phyloP scores from a whole-genome alignment of 305 asterid species.

The Solanum aculeatissimum region DNA sequence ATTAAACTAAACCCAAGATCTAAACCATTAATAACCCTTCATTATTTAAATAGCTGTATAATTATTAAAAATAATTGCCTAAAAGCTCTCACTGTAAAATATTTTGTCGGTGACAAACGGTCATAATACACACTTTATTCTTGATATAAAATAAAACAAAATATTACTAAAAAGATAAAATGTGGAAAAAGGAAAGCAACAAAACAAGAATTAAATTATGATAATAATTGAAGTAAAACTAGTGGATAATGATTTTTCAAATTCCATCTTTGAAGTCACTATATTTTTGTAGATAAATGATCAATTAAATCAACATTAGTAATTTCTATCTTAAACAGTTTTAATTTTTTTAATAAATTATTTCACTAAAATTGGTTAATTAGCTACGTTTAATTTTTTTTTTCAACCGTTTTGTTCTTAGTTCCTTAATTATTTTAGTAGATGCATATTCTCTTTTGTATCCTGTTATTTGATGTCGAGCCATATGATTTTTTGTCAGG shows the following conservation, averaged over 20 bases:
- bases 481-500: no score
- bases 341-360: background rate
- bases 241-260: background rate
- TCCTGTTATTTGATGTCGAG: no score
- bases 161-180: background rate
- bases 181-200: background rate
- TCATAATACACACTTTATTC: background rate
- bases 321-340: background rate
- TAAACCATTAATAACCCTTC: background rate
- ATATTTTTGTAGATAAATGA: background rate
- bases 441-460: background rate
- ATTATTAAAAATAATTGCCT: background rate
- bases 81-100: background rate
- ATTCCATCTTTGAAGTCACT: background rate
- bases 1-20: background rate
- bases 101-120: constrained; percentile 31
- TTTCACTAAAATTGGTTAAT: background rate
- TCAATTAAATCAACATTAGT: background rate
- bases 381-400: background rate
- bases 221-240: background rate
- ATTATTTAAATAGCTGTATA: background rate
- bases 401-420: background rate
- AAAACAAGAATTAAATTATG: background rate
- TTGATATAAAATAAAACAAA: background rate
- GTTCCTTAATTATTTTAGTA: background rate